A percentile compares a stretch with the other conserved stretches of the same genome.
Conservation (phyloP, 2,329 filamentous ascomycete species). For the Aureobasidium mangrovei region DNA sequence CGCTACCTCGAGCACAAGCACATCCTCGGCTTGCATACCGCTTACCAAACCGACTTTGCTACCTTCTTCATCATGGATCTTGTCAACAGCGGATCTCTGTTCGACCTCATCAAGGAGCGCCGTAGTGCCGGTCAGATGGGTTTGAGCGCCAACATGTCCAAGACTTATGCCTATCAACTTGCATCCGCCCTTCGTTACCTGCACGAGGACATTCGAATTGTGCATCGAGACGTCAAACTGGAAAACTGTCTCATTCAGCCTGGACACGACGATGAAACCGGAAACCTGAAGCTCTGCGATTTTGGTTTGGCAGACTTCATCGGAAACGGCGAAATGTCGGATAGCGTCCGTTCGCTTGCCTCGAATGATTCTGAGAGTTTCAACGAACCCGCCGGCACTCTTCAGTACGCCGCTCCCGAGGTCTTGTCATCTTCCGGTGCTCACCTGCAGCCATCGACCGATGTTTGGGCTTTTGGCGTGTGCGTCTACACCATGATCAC, state of each 20-base stretch:
- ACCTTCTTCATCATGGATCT: constrained; percentile 60
- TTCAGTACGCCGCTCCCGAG: constrained; percentile 47
- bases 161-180: constrained; percentile 54
- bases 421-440: constrained; percentile 34
- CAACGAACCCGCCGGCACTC: constrained; percentile 41
- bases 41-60: constrained; percentile 59
- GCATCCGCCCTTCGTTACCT: constrained; percentile 57
- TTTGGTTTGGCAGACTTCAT: constrained; percentile 64
- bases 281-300: constrained; percentile 55
- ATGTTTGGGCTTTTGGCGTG: constrained; percentile 60
- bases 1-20: constrained; percentile 54
- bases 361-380: constrained; percentile 40
- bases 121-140: constrained; percentile 36
- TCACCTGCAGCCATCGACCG: constrained; percentile 47
- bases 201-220: constrained; percentile 57
- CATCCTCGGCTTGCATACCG: constrained; percentile 52
- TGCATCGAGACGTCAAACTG: constrained; percentile 60
- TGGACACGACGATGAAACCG: constrained; percentile 28
- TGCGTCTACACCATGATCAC: constrained; percentile 53
- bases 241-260: constrained; percentile 57
- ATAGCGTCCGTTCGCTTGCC: constrained; percentile 30
- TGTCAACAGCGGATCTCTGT: constrained; percentile 55
- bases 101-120: constrained; percentile 51
- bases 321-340: constrained; percentile 43
- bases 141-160: constrained; percentile 43